Evolutionary conservation across 139 green algal genomes (phyloP), one percentile per base, ranked within the genome.

Genomic region (Tetradesmus lagerheimii): DNA sequence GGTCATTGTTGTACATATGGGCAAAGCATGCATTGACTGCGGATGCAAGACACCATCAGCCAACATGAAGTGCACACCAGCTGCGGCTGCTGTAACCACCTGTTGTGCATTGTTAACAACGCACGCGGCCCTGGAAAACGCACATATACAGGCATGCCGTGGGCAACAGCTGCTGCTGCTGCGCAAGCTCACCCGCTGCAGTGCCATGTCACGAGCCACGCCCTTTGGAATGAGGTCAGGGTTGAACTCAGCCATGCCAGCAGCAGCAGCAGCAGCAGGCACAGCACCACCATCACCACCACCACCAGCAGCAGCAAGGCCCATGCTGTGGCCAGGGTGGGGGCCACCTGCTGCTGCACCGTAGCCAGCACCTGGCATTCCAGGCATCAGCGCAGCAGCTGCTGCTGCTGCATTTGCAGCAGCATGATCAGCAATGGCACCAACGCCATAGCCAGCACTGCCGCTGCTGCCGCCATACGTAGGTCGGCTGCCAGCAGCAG

Each of bases 191-290:
- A 88, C 83, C 64, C 83, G 38, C 41, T 80, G 83, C 38, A 88
- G 83, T n/a, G 71, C 43, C 85, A 89, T 84, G 85, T 89, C 85
- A 1, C 85, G 76, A 11, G 37, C 41, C 31, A 81, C 43, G 4
- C 83, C 83, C 64, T 88, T 88, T 1, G 83, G 83, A 64, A 88
- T 38, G 25, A 88, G 27, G 16, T 88, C 83, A 23, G 83, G 83
- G 31, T 80, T 64, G 64, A 88, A 80, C 64, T 88, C 83, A 31
- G 35, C 35, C 11, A 9, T 3, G 11, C 5, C 39, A 37, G 78
- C 5, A 37, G 78, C 41, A 2, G 23, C 27, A 23, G 41, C 39
- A 35, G 35, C 78, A 84, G 18, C 20, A 38, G 62, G 37, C 0
- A 37, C 57, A 64, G 37, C 20, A 4, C n/a, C 71, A 23, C n/a